phyloP scores from a whole-genome alignment of 2,329 filamentous ascomycete genomes.

The Ophiostoma montium region DNA sequence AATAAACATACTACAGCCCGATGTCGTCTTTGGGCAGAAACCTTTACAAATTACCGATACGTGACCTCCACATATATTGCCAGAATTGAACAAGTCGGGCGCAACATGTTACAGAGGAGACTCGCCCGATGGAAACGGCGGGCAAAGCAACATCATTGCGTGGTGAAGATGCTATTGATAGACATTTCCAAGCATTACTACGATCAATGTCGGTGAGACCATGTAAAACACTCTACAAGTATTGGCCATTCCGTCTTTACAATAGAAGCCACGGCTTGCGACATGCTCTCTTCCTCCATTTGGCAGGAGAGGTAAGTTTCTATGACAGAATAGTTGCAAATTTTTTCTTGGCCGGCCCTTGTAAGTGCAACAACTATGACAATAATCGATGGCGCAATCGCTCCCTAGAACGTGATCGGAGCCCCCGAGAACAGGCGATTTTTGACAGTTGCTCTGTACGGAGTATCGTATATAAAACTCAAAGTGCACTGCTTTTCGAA shows the following conservation, averaged over 20 bases:
- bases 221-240: neutral
- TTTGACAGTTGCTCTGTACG: neutral
- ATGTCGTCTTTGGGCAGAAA: too few species aligned
- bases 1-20: too few species aligned
- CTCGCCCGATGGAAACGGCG: too few species aligned
- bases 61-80: too few species aligned
- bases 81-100: too few species aligned
- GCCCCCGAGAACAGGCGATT: neutral
- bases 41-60: too few species aligned
- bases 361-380: neutral
- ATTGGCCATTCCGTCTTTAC: neutral
- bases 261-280: neutral
- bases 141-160: too few species aligned
- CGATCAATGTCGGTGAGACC: too few species aligned
- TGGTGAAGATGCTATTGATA: too few species aligned
- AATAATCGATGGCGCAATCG: neutral
- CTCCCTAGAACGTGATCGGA: neutral
- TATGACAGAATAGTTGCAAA: slow-evolving; percentile 2
- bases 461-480: neutral
- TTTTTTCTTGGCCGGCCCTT: neutral
- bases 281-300: neutral
- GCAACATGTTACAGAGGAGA: too few species aligned
- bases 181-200: too few species aligned
- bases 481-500: neutral
- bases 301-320: slow-evolving; percentile 1